phyloP scores from a whole-genome alignment of 805 yeast genomes.

The Starmerella bombi region DNA sequence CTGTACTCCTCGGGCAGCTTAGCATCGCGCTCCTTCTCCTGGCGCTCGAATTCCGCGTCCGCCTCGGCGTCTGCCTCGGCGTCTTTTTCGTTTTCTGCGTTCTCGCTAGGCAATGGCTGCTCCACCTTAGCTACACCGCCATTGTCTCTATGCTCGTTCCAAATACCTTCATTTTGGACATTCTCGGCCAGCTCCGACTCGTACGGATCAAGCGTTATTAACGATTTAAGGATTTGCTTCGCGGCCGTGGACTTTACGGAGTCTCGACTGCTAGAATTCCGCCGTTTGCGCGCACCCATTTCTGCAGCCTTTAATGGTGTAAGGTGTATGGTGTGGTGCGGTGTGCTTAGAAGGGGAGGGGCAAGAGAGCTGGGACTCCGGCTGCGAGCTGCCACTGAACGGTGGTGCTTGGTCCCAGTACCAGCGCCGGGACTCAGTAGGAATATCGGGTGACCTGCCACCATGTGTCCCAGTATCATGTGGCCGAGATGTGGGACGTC shows the following conservation, averaged over 20 bases:
- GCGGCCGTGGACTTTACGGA: conserved; percentile 5
- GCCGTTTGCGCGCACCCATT: not conserved
- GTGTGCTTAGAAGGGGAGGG: too few species aligned
- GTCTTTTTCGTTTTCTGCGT: not conserved
- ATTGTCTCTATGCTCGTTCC: conserved; percentile 12
- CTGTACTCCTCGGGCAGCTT: conserved; percentile 56
- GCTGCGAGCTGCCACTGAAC: too few species aligned
- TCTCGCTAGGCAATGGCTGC: not conserved
- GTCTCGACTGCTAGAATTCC: not conserved
- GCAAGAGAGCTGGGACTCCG: too few species aligned
- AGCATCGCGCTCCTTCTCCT: conserved; percentile 50
- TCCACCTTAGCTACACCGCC: not conserved
- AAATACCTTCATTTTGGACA: conserved; percentile 18
- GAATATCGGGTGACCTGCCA: too few species aligned
- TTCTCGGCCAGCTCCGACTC: conserved; percentile 19
- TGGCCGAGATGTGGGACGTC: too few species aligned
- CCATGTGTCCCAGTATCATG: too few species aligned
- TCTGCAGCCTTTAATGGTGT: too few species aligned
- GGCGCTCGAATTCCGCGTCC: conserved; percentile 28
- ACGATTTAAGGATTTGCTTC: conserved; percentile 14
- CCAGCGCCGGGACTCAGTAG: too few species aligned
- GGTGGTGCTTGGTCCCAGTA: too few species aligned
- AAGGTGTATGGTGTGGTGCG: too few species aligned
- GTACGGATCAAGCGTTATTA: conserved; percentile 21
- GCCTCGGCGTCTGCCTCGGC: conserved; percentile 15